Conservation (phyloP, 129 eudicot genomes). For the Lactuca sativa region DNA sequence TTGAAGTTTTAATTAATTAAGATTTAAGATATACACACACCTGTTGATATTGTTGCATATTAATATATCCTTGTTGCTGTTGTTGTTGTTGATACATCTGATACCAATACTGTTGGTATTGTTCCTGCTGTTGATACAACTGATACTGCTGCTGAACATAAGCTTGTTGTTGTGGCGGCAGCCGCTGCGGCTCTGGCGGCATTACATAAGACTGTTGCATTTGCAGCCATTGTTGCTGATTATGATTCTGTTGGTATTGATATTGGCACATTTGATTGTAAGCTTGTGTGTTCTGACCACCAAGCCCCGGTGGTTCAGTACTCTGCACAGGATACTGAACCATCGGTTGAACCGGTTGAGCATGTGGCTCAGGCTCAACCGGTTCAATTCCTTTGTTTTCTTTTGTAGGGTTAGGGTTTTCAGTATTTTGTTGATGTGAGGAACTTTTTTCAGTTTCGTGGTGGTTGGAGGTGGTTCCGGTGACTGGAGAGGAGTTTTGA, state of each 20-base stretch:
- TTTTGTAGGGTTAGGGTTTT: too few species aligned
- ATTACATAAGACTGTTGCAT: conserved; percentile 43
- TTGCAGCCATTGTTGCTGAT: conserved; percentile 55
- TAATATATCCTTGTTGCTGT: conserved; percentile 41
- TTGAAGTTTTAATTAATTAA: too few species aligned
- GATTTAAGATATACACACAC: neutral
- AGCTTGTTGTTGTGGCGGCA: conserved; percentile 35
- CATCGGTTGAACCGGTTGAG: conserved; percentile 28
- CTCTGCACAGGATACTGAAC: conserved; percentile 36
- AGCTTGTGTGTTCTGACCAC: conserved; percentile 37
- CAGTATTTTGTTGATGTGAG: conserved; percentile 26
- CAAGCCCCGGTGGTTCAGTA: conserved; percentile 39
- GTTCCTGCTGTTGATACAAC: conserved; percentile 38
- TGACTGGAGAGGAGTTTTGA: conserved; percentile 18
- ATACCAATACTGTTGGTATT: conserved; percentile 42
- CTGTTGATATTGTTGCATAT: conserved; percentile 37
- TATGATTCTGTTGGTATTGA: conserved; percentile 61
- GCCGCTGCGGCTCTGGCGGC: conserved; percentile 25
- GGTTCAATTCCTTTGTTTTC: too few species aligned
- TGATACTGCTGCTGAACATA: conserved; percentile 41
- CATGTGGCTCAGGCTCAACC: neutral
- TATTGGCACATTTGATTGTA: conserved; percentile 61
- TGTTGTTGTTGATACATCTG: conserved; percentile 42
- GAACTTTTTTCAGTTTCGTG: conserved; percentile 21
- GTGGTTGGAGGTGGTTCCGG: conserved; percentile 32